A percentile compares a stretch with the other conserved stretches of the same genome.
Evolutionary conservation across 2,329 filamentous ascomycete species (phyloP).

Genomic region (Alternaria sp.): DNA sequence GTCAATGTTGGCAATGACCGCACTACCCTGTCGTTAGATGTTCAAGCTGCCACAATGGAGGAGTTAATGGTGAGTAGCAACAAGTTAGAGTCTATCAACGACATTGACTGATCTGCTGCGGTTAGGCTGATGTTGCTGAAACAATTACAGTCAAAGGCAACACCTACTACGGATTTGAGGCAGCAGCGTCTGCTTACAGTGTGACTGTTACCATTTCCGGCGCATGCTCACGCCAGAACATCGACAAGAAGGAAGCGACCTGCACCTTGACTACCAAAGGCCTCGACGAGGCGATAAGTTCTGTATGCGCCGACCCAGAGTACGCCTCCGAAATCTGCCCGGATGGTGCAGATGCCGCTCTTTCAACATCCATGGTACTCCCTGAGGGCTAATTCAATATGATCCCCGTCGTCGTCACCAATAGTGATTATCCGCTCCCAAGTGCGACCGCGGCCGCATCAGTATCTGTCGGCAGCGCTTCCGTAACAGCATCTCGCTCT

Average conservation of each 20-base stretch:
- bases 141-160: constrained; percentile 30
- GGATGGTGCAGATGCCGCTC: background rate
- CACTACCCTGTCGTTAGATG: constrained; percentile 32
- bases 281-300: constrained; percentile 14
- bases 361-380: background rate
- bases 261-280: constrained; percentile 28
- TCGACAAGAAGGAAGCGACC: constrained; percentile 22
- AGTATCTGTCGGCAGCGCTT: constrained; percentile 24
- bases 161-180: constrained; percentile 29
- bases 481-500: constrained; percentile 6
- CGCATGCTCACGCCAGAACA: constrained; percentile 24
- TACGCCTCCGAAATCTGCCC: background rate
- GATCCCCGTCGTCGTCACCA: constrained; percentile 40
- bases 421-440: constrained; percentile 37
- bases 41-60: constrained; percentile 6
- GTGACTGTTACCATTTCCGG: constrained; percentile 21
- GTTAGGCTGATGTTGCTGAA: background rate
- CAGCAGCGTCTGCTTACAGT: constrained; percentile 15
- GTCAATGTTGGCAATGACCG: constrained; percentile 30
- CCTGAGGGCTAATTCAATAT: constrained; percentile 27
- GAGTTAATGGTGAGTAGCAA: background rate
- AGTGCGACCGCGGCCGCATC: constrained; percentile 34
- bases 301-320: constrained; percentile 17
- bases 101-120: constrained; percentile 4
- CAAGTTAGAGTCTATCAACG: background rate